Conservation (phyloP, 2,329 filamentous ascomycete genomes). For the Arthrobotrys sphaeroides region DNA sequence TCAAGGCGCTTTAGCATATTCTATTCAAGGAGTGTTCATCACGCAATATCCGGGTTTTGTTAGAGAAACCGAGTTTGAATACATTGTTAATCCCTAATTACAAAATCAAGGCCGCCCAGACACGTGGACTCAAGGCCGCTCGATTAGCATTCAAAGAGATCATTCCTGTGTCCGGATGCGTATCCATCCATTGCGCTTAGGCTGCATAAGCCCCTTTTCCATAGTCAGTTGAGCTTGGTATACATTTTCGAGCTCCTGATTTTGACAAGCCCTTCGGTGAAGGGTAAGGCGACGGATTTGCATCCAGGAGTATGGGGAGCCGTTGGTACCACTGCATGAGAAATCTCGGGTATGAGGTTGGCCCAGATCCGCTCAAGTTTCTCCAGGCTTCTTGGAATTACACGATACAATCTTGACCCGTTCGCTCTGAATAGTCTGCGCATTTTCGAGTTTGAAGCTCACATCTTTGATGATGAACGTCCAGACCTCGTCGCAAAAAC, state of each 20-base stretch:
- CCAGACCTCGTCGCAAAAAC: slow-evolving; percentile 99
- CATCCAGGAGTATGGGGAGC: too few relatives aligned
- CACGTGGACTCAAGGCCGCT: not conserved
- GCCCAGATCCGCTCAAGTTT: slow-evolving; percentile 58
- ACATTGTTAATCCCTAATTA: not conserved
- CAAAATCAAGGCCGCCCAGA: not conserved
- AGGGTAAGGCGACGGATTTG: too few relatives aligned
- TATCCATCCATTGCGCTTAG: too few relatives aligned
- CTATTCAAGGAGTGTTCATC: slow-evolving; percentile 11
- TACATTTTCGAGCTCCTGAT: too few relatives aligned
- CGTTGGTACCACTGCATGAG: too few relatives aligned
- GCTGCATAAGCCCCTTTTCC: too few relatives aligned
- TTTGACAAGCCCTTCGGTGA: too few relatives aligned
- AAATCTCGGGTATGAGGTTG: not conserved
- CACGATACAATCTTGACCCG: slow-evolving; percentile 96
- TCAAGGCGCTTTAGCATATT: slow-evolving; percentile 12
- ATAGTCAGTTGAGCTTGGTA: too few relatives aligned
- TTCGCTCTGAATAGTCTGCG: slow-evolving; percentile 44
- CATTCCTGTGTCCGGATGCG: too few relatives aligned
- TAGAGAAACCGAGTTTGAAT: not conserved
- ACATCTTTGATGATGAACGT: slow-evolving; percentile 99
- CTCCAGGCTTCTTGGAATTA: slow-evolving; percentile 83
- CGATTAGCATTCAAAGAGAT: too few relatives aligned
- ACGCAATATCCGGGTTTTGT: not conserved
- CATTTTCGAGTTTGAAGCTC: slow-evolving; percentile 94